Base-by-base conservation (phyloP, 2,329 filamentous ascomycete species). In the Microdochium bolleyi region DNA sequence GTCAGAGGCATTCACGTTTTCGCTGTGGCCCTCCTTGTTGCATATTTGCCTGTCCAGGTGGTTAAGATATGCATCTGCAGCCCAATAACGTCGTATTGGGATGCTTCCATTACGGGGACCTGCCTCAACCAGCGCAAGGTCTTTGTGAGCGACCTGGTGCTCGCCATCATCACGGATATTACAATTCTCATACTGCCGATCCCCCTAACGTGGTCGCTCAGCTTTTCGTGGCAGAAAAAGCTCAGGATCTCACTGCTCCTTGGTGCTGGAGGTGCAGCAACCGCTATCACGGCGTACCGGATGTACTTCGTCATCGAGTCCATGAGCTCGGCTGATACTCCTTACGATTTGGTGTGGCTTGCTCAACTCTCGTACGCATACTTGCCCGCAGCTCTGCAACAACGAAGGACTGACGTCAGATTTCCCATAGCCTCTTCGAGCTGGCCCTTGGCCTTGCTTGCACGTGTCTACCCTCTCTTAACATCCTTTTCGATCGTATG, bases 121-220 rank as follows among this genome's bases (percentile, higher is more conserved):
- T 71, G 69, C 52, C 56, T 71, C 19, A 57, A 68, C 19, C 61
- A 67, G 44, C 53, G 59, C 4, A 60, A 59, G 24, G 48, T 71
- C 7, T 71, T 70, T 53, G 58, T 65, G 2, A 60, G 62, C 10
- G 69, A 70, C 44, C 59, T 65, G 1, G 54, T 60, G 10, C 53
- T 69, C 13, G 65, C 62, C 46, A 61, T 66, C 14, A 34, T 69
- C 5, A 68, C 64, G 21, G 68, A 70, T 51, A 53, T 65, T 22
- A 57, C 66, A 32, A 66, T 70, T n/a, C 57, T 71, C 25, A 16
- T 67, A 9, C 51, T 72, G 5, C 69, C 68, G 2, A 57, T 69
- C 9, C 60, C 64, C 0, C 53, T 70, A 48, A 62, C 62, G 1
- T 67, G 62, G 63, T 59, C 55, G 1, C 53, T 70, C 30, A 58